Evolutionary conservation across 257 asterid species (phyloP), one percentile per base, ranked within the genome.

Genomic region (Penstemon eatonii): DNA sequence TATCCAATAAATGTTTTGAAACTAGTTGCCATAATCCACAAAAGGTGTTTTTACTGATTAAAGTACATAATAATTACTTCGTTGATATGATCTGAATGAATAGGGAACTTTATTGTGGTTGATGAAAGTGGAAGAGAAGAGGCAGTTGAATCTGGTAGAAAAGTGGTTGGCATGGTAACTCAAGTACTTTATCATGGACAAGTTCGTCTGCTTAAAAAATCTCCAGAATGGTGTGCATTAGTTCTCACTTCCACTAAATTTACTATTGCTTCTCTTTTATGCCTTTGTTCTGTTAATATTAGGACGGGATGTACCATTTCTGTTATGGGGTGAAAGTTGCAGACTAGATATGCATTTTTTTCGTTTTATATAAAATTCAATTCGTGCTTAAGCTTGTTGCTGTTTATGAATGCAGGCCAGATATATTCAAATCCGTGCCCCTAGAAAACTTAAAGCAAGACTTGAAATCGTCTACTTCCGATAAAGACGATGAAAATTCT

Each of bases 101-200:
- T 55, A 89, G 96, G 98, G 59, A 92, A 77, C 81, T 92, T 89
- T 67, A 87, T 92, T 50, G 93, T 82, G 72, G 89, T 86, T 25
- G 96, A 92, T 78, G 97, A 86, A 66, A 92, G 85, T 69, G 98
- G 95, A 67, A 85, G 97, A 72, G 89, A 85, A 59, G 95, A 87
- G 83, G 96, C 96, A 3, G 78, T 71, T 4, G 96, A 86, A 66
- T 79, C 83, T 60, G 98, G 98, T 73, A 79, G 94, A 67, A 92
- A 92, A 71, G 96, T 92, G 61, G 90, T 81, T 0, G 91, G 92
- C 82, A 74, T 87, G 50, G 94, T 92, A 54, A 77, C 84, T 0
- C 88, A 79, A 69, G 96, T 89, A 49, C 95, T 92, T 65, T 89
- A 82, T 77, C 82, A 85, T 45, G 91, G 82, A 40, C 95, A 80